phyloP scores from a whole-genome alignment of 805 yeast species.

The Brettanomyces naardenensis region DNA sequence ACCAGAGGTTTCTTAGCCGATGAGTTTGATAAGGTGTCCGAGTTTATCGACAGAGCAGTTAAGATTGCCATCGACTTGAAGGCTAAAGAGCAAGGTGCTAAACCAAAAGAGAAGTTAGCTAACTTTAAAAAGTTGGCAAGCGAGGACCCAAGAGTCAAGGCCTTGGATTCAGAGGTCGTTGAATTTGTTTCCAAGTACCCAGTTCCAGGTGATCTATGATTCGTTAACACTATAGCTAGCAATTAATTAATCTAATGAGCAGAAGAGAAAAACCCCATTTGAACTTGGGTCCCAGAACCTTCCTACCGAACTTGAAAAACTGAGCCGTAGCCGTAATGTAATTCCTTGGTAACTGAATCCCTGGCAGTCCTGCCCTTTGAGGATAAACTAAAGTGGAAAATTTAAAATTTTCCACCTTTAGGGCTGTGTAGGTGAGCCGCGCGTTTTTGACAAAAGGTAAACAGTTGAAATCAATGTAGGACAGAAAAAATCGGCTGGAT shows the following conservation, averaged over 20 bases:
- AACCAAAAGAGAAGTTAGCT: constrained; percentile 52
- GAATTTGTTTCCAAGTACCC: constrained; percentile 72
- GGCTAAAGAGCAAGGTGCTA: constrained; percentile 47
- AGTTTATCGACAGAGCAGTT: constrained; percentile 73
- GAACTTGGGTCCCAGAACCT: too few relatives aligned
- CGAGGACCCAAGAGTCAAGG: constrained; percentile 52
- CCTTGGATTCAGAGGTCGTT: constrained; percentile 56
- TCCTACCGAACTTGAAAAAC: too few relatives aligned
- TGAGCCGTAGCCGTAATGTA: too few relatives aligned
- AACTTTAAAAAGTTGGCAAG: constrained; percentile 67
- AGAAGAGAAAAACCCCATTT: too few relatives aligned
- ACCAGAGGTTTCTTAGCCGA: constrained; percentile 80
- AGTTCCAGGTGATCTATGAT: constrained; percentile 71
- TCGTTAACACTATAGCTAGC: neutral
- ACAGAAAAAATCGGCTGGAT: too few relatives aligned
- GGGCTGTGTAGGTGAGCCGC: too few relatives aligned
- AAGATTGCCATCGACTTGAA: constrained; percentile 57
- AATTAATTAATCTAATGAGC: neutral
- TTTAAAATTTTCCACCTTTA: too few relatives aligned
- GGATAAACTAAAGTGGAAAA: too few relatives aligned
- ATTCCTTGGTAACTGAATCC: too few relatives aligned
- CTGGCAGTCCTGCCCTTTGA: too few relatives aligned
- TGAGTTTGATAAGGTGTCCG: constrained; percentile 77
- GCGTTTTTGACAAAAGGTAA: too few relatives aligned
- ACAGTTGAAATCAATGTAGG: too few relatives aligned